phyloP scores from a whole-genome alignment of 1,139 yeast species.

The Kluyveromyces sp. region DNA sequence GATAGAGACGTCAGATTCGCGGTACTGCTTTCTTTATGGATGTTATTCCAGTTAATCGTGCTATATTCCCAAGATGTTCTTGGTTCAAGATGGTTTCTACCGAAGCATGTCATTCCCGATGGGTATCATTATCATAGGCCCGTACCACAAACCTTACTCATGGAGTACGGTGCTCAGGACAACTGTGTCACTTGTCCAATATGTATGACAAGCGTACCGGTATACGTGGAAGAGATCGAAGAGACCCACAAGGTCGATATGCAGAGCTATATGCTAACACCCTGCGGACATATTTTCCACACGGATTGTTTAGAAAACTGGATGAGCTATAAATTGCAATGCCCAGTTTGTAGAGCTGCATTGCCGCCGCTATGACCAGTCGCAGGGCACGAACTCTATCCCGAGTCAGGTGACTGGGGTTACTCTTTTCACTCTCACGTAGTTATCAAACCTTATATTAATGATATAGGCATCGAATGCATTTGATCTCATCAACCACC shows the following conservation, averaged over 20 bases:
- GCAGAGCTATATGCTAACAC: conserved; percentile 73
- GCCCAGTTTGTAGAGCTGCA: conserved; percentile 86
- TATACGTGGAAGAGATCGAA: conserved; percentile 27
- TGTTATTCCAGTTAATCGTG: conserved; percentile 47
- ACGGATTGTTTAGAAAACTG: conserved; percentile 79
- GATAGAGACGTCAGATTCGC: conserved; percentile 50
- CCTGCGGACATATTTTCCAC: conserved; percentile 87
- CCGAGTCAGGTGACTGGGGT: not conserved
- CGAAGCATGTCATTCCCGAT: conserved; percentile 64
- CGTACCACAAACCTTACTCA: conserved; percentile 21
- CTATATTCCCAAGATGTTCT: conserved; percentile 55
- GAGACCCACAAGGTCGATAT: conserved; percentile 27
- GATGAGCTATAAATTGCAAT: conserved; percentile 89
- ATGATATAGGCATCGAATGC: not conserved
- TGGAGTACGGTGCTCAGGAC: conserved; percentile 27
- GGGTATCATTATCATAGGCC: conserved; percentile 58
- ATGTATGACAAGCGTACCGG: conserved; percentile 70
- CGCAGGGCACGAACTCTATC: too few species aligned
- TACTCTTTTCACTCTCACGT: too few species aligned
- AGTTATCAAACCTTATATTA: not conserved
- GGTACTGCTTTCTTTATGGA: conserved; percentile 43
- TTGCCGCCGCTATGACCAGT: conserved; percentile 65
- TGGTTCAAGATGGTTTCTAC: conserved; percentile 82
- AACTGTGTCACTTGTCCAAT: conserved; percentile 65
- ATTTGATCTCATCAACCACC: not conserved